Base-by-base conservation (phyloP, 1,284 basidiomycete species). In the Phenoliferia sp. region DNA sequence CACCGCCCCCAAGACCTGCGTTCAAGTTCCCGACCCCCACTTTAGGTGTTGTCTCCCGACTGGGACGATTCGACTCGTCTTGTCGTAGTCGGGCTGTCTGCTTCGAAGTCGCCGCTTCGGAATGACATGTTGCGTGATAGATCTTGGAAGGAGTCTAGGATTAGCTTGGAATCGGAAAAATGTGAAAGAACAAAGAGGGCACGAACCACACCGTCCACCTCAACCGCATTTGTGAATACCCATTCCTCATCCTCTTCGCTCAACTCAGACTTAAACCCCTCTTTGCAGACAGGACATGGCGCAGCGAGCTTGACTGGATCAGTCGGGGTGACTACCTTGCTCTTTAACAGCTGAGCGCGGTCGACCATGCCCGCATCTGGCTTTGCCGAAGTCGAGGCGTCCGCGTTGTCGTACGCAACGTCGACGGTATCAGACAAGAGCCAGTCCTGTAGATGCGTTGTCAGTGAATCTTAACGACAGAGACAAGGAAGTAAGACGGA, bases 241-340 rank as follows among this genome's bases (percentile, higher is more conserved):
- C 95, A 99, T 74, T 98, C 96, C 81, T 99, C 96, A 70, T 96
- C 94, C 64, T 97, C 94, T 78, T 99, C 94, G 67, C 88, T 82
- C 80, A 92, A 98, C 80, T 98, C 95, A 72, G 88, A 87, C 82
- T 92, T 92, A 80, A 99, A 85, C 64, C 80, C 80, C 80, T 99
- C 96, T 83, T 97, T 96, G 86, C 96, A 99, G 71, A 99, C 92
- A 22, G 93, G 93, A 82, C 96, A 99, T 55, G 90, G 88, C 90
- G 82, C 61, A 86, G 88, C 63, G 89, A 65, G 64, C 29, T 87
- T 78, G 94, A 90, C 78, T 87, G 72, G 88, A 90, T 28, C 81
- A 1, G 76, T 72, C 0, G 94, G 94, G 34, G 94, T 90, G 71
- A 92, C 85, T 72, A 99, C 90, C 82, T 85, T 89, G 75, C 88